Base-by-base conservation (phyloP, 2,329 filamentous ascomycete genomes). In the Fusarium sp. region DNA sequence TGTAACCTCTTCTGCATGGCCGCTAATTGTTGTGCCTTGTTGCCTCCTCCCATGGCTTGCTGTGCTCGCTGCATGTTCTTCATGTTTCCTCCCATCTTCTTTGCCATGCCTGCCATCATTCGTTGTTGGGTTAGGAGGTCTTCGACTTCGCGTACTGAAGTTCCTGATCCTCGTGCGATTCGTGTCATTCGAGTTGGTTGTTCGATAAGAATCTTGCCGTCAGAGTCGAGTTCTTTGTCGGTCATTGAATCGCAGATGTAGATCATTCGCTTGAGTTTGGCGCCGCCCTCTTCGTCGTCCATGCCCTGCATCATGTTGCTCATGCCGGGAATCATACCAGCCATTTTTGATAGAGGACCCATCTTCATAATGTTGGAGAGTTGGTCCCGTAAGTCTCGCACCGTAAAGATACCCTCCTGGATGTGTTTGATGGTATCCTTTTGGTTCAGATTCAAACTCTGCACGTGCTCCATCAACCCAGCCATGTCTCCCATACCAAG, bases 351-450 rank as follows among this genome's bases (percentile, higher is more conserved):
- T 3, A 99, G 84, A 0, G 96, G 96, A 0, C 96, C 96, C 96
- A 99, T 98, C 85, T 99, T 99, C 94, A 98, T 98, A 79, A 99
- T 98, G 78, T 98, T 98, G 65, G 92, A 93, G 17, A 99, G 90
- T 80, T 99, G 97, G 80, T 99, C 96, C 25, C 96, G 91, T 74
- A 99, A 88, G 80, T 99, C 96, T 61, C 96, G 92, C 38, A 99
- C 89, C 0, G 96, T 97, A 82, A 98, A 99, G 71, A 98, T 95
- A 62, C 96, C 96, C 79, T 98, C 95, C 11, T 94, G 93, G 74
- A 99, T 97, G 84, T 99, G 95, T 86, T 99, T 99, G 88, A 99
- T 98, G 7, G 96, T 98, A 78, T 98, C 95, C 83, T 99, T 98
- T 75, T 98, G 96, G 82, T 98, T 95, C 54, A 98, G 89, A 80